Evolutionary conservation across 1,284 basidiomycete species (phyloP).

Genomic region (Tremellales sp.): DNA sequence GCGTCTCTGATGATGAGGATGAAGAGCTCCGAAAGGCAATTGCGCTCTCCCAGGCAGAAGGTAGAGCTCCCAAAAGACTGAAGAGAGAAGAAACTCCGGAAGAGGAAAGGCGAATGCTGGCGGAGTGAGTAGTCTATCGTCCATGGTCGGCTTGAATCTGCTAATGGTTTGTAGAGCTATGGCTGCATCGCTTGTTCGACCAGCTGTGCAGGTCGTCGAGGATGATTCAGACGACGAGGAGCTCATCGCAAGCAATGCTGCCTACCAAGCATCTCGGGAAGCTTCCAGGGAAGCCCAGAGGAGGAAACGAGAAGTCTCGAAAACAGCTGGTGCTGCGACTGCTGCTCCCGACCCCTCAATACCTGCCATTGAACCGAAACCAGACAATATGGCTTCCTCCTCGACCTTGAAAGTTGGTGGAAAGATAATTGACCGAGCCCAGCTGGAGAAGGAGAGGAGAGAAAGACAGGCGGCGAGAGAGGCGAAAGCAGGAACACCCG

Average conservation of each 20-base stretch:
- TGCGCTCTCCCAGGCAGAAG: constrained; percentile 24
- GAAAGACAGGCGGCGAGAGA: constrained; percentile 33
- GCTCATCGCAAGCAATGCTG: constrained; percentile 16
- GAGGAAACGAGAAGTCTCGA: constrained; percentile 1
- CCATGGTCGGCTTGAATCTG: constrained; percentile 1
- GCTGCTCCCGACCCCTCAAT: not conserved
- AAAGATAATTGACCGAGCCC: constrained; percentile 35
- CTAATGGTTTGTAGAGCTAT: constrained; percentile 38
- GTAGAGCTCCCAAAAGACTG: constrained; percentile 24
- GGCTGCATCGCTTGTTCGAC: constrained; percentile 26
- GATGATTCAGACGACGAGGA: constrained; percentile 15
- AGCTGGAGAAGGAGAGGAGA: constrained; percentile 41
- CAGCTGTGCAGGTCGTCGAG: not conserved
- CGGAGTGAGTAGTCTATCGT: constrained; percentile 26
- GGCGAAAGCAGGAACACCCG: constrained; percentile 1
- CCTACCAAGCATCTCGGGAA: constrained; percentile 16
- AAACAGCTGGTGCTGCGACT: constrained; percentile 4
- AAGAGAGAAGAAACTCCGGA: constrained; percentile 37
- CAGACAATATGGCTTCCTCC: not conserved
- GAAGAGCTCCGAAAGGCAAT: constrained; percentile 28
- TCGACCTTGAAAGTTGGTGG: constrained; percentile 9
- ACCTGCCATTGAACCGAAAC: not conserved
- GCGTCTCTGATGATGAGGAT: constrained; percentile 25
- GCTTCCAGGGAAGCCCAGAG: constrained; percentile 15
- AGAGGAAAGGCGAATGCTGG: constrained; percentile 36